A percentile compares a stretch with the other conserved stretches of the same genome.
Conservation (phyloP, 768 basidiomycete genomes). For the Crassisporium funariophilum region DNA sequence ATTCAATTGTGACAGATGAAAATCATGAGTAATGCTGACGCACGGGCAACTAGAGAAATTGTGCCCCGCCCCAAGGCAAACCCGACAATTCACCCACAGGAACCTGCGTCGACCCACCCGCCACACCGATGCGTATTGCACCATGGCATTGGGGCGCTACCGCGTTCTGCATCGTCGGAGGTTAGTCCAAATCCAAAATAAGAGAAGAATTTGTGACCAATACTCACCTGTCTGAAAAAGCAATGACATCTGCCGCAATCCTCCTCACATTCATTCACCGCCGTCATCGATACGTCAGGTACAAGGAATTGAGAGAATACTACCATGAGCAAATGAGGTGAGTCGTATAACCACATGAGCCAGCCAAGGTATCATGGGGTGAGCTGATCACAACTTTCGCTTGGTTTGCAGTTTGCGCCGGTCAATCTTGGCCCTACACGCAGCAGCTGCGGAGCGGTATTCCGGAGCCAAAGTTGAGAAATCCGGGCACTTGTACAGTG, state of each 20-base stretch:
- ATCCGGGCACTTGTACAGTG: neutral
- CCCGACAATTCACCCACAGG: neutral
- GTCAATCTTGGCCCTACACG: conserved; percentile 37
- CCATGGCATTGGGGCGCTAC: conserved; percentile 49
- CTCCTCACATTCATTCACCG: conserved; percentile 44
- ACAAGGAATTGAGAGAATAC: conserved; percentile 47
- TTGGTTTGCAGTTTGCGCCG: conserved; percentile 30
- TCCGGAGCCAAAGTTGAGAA: neutral
- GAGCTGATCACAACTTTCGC: neutral
- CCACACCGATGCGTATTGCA: conserved; percentile 38
- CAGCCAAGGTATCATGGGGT: neutral
- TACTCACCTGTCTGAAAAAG: conserved; percentile 20
- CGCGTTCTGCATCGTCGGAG: conserved; percentile 35
- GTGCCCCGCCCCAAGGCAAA: conserved; percentile 1
- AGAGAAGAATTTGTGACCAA: neutral
- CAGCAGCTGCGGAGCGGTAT: conserved; percentile 27
- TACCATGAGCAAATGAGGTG: conserved; percentile 51
- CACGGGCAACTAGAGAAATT: conserved; percentile 7
- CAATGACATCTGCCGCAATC: conserved; percentile 37
- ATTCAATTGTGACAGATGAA: neutral
- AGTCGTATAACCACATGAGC: conserved; percentile 2
- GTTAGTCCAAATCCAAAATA: conserved; percentile 26
- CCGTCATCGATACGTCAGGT: conserved; percentile 37
- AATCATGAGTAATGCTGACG: neutral
- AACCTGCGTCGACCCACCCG: conserved; percentile 11